A percentile compares a stretch with the other conserved stretches of the same genome.
Evolutionary conservation across 352 stramenopile species (phyloP).

Genomic region (Phytophthora ramorum): DNA sequence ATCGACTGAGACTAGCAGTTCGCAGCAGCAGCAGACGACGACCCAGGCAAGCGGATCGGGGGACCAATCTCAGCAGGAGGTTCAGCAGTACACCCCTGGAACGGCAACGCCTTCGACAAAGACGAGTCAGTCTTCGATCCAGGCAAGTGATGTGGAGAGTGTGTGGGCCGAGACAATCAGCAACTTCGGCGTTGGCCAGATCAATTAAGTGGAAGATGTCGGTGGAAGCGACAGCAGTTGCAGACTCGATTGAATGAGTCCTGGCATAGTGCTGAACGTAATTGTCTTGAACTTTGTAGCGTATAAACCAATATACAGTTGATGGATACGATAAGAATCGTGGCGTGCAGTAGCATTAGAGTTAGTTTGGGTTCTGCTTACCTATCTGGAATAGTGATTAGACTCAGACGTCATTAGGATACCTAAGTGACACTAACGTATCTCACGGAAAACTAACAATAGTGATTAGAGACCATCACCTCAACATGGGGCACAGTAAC

Average conservation of each 20-base stretch:
- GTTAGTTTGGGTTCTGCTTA: too few relatives aligned
- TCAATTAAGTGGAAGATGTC: slow-evolving; percentile 7
- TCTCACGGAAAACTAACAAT: too few relatives aligned
- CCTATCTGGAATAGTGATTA: too few relatives aligned
- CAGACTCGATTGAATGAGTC: slow-evolving; percentile 7
- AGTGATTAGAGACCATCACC: too few relatives aligned
- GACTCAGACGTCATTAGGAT: too few relatives aligned
- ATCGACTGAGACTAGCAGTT: neutral
- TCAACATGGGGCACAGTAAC: too few relatives aligned
- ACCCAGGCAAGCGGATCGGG: slow-evolving; percentile 4
- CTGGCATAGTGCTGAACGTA: slow-evolving; percentile 1
- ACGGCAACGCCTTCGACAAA: neutral
- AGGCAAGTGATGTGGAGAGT: slow-evolving; percentile 5
- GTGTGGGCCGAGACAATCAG: slow-evolving; percentile 10
- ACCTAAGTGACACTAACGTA: too few relatives aligned
- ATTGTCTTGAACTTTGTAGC: slow-evolving; percentile 4
- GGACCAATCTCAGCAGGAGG: neutral
- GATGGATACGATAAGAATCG: neutral
- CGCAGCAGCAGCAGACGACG: slow-evolving; percentile 7
- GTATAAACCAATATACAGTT: slow-evolving; percentile 8
- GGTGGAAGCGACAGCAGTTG: neutral
- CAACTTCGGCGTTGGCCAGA: slow-evolving; percentile 22
- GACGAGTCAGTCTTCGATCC: slow-evolving; percentile 3
- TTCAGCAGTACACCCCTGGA: slow-evolving; percentile 6
- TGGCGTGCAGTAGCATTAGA: too few relatives aligned